A percentile compares a stretch with the other conserved stretches of the same genome.
Conservation (phyloP, 1,284 basidiomycete species). For the Meira nashicola region DNA sequence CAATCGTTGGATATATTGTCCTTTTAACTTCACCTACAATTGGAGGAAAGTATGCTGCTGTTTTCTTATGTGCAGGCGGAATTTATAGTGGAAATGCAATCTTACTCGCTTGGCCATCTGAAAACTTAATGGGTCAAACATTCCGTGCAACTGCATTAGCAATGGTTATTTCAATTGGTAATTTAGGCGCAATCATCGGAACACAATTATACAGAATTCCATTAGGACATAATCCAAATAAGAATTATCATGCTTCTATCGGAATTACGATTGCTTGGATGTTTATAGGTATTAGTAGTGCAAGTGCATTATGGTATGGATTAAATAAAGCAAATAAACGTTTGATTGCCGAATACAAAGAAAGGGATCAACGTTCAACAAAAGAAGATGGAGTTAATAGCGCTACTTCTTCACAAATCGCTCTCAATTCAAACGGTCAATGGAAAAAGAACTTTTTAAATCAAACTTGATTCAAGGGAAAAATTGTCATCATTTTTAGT, state of each 20-base stretch:
- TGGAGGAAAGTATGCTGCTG: slow-evolving; percentile 60
- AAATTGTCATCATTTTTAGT: no score
- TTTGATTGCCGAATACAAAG: not conserved
- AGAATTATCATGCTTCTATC: slow-evolving; percentile 63
- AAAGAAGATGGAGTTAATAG: no score
- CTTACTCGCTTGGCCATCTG: slow-evolving; percentile 59
- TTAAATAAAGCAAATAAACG: slow-evolving; percentile 60
- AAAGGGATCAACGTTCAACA: no score
- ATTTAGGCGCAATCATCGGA: slow-evolving; percentile 63
- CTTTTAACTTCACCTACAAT: slow-evolving; percentile 60
- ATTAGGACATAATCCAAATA: slow-evolving; percentile 53
- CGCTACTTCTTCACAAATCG: no score
- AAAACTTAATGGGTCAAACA: slow-evolving; percentile 68
- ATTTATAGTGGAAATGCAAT: slow-evolving; percentile 64
- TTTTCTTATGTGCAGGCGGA: slow-evolving; percentile 60
- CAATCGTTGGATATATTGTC: slow-evolving; percentile 65
- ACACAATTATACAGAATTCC: slow-evolving; percentile 61
- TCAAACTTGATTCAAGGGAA: no score
- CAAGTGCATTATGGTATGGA: slow-evolving; percentile 58
- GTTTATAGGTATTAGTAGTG: slow-evolving; percentile 57
- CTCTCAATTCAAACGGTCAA: no score
- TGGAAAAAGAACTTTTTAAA: no score
- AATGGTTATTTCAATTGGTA: slow-evolving; percentile 66
- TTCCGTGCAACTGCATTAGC: slow-evolving; percentile 65
- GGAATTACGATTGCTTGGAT: slow-evolving; percentile 45